Evolutionary conservation across 352 stramenopile genomes (phyloP).

Genomic region (Phytophthora pistaciae): DNA sequence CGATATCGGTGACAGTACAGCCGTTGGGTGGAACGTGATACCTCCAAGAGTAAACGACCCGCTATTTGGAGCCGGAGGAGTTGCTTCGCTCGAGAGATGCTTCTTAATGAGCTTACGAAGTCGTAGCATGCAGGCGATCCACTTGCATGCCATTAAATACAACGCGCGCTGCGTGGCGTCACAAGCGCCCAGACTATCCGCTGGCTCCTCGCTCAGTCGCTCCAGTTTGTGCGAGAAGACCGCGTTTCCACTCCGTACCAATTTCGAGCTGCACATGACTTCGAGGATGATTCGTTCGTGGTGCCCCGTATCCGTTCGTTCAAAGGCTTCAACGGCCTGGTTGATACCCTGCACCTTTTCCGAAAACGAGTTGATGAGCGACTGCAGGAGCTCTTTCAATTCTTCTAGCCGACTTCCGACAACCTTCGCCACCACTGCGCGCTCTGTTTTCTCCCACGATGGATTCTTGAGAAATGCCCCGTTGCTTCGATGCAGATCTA

Average conservation of each 20-base stretch:
- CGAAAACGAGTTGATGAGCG: constrained; percentile 59
- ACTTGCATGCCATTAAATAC: constrained; percentile 77
- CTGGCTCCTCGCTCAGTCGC: constrained; percentile 38
- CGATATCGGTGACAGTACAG: constrained; percentile 50
- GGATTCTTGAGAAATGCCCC: constrained; percentile 12
- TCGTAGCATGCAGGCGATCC: constrained; percentile 80
- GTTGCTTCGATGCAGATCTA: constrained; percentile 21
- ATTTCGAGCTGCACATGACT: constrained; percentile 68
- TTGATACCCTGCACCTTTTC: constrained; percentile 74
- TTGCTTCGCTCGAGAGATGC: constrained; percentile 52
- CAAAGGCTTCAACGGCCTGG: constrained; percentile 66
- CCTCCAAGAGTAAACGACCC: constrained; percentile 54
- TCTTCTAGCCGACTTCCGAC: constrained; percentile 35
- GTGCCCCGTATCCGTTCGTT: constrained; percentile 58
- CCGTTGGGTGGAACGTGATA: constrained; percentile 66
- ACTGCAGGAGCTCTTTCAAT: constrained; percentile 51
- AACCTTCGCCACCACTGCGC: constrained; percentile 37
- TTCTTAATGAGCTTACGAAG: constrained; percentile 78
- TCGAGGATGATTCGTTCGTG: constrained; percentile 73
- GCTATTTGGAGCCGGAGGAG: constrained; percentile 38
- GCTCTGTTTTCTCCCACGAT: constrained; percentile 29
- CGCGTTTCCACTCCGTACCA: constrained; percentile 46
- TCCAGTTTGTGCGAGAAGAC: constrained; percentile 53
- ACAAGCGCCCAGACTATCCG: constrained; percentile 50
- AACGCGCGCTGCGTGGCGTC: constrained; percentile 63